Percentiles rank a stretch among this genome's conserved stretches.
Evolutionary conservation across 192 early-diverging fungal species (phyloP).

Genomic region (Backusella macrospora): DNA sequence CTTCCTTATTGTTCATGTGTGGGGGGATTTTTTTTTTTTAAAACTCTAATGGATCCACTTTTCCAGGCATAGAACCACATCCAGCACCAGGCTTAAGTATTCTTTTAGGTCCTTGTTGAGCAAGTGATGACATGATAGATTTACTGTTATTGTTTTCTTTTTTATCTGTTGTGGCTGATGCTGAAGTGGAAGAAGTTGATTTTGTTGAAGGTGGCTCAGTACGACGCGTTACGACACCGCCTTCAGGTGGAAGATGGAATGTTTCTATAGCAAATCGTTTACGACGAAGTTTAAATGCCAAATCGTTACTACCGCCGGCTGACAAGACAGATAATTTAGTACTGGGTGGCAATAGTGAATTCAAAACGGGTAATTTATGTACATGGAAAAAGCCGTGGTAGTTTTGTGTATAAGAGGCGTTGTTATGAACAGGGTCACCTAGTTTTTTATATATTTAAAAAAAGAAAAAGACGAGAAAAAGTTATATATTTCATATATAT

Average conservation of each 20-base stretch:
- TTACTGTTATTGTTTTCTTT: background rate
- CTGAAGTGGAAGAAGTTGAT: background rate
- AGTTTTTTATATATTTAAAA: slow-evolving; percentile 7
- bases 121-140: slow-evolving; percentile 23
- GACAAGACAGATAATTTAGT: slow-evolving; percentile 71
- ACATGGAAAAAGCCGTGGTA: slow-evolving; percentile 92
- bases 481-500: background rate
- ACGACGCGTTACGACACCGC: slow-evolving; percentile 72
- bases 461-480: background rate
- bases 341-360: slow-evolving; percentile 72
- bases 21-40: slow-evolving; percentile 19
- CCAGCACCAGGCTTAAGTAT: slow-evolving; percentile 30
- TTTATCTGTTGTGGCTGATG: background rate
- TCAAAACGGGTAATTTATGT: slow-evolving; percentile 76
- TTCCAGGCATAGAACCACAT: slow-evolving; percentile 48
- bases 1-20: too few species aligned
- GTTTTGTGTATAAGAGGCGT: slow-evolving; percentile 62
- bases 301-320: slow-evolving; percentile 62
- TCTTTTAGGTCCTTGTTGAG: slow-evolving; percentile 17
- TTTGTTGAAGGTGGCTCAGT: slow-evolving; percentile 27
- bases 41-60: slow-evolving; percentile 54
- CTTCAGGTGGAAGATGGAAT: slow-evolving; percentile 94
- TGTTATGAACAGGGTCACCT: slow-evolving; percentile 57
- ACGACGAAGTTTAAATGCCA: slow-evolving; percentile 87
- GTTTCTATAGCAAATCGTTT: slow-evolving; percentile 93